A percentile compares a stretch with the other conserved stretches of the same genome.
Conservation (phyloP, 257 asterid genomes). For the Solanum chmielewskii region DNA sequence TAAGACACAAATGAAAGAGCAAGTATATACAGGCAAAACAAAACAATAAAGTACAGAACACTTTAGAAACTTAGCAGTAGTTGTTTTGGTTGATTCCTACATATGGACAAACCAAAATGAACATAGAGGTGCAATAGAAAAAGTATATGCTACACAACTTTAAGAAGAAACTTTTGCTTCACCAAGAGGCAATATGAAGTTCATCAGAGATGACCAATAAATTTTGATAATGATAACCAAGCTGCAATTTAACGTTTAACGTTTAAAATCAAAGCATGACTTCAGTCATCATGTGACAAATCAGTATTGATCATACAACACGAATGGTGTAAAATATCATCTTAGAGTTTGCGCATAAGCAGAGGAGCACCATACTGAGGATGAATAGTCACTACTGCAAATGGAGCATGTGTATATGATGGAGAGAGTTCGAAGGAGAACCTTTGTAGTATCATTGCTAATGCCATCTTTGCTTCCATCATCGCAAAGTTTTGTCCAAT, state of each 20-base stretch:
- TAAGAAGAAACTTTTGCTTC: not conserved
- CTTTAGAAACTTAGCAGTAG: not conserved
- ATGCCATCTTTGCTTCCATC: conserved; percentile 21
- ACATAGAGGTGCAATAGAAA: not conserved
- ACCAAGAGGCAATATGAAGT: not conserved
- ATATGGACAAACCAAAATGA: not conserved
- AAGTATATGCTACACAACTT: not conserved
- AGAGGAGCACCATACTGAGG: conserved; percentile 27
- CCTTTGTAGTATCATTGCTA: conserved; percentile 23
- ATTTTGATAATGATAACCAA: not conserved
- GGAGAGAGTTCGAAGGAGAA: conserved; percentile 19
- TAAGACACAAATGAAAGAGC: not conserved
- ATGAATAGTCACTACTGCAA: conserved; percentile 2
- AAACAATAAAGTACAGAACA: not conserved
- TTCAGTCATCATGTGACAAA: not conserved
- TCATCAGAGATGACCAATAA: not conserved
- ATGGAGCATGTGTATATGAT: conserved; percentile 27
- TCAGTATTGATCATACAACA: not conserved
- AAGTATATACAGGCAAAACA: not conserved
- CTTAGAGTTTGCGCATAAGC: conserved; percentile 10
- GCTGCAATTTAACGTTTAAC: not conserved
- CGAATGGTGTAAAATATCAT: not conserved
- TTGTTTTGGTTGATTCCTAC: not conserved
- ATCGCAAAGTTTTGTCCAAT: conserved; percentile 21
- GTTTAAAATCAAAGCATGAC: not conserved